Percentiles rank a stretch among this genome's conserved stretches.
These are phyloP conservation scores for Aureobasidium sp. DNA, from an alignment of 2,329 filamentous ascomycete genomes.

Conservation along the genomic window DNA sequence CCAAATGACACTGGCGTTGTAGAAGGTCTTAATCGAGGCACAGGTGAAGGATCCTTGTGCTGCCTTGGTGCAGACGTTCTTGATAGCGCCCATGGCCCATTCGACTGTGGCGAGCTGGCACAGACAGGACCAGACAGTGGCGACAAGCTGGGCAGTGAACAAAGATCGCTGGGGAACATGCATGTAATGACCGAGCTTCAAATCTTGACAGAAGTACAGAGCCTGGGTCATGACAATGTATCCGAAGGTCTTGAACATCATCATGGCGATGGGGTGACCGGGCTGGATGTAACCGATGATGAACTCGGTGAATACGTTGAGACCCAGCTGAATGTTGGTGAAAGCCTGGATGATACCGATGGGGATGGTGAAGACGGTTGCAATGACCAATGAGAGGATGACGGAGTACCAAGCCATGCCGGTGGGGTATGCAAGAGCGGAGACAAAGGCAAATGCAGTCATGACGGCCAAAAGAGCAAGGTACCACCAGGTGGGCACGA, in stretches of 20 bases:
- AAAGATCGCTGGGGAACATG: conserved; percentile 75
- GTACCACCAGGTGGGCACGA: conserved; percentile 78
- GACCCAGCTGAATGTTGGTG: conserved; percentile 51
- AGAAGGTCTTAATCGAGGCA: conserved; percentile 59
- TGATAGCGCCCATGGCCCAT: conserved; percentile 80
- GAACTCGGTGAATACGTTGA: conserved; percentile 35
- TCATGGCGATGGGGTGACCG: conserved; percentile 79
- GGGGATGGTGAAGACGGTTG: conserved; percentile 74
- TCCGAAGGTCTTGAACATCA: conserved; percentile 88
- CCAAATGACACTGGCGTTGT: conserved; percentile 86
- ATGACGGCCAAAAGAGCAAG: conserved; percentile 18
- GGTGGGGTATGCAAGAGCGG: conserved; percentile 54
- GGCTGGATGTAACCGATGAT: conserved; percentile 77
- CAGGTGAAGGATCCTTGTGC: neutral
- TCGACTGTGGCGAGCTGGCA: conserved; percentile 81
- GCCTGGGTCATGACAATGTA: conserved; percentile 58
- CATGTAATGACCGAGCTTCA: conserved; percentile 86
- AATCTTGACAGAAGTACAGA: conserved; percentile 79
- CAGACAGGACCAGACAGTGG: conserved; percentile 67
- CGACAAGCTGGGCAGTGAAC: conserved; percentile 70
- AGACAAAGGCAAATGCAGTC: conserved; percentile 19
- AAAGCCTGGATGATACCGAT: conserved; percentile 91
- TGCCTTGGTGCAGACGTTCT: conserved; percentile 60
- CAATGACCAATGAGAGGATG: conserved; percentile 68
- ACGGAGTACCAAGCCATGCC: conserved; percentile 82